A percentile compares a stretch with the other conserved stretches of the same genome.
These are phyloP conservation scores for Cercospora zeina DNA, from an alignment of 2,329 filamentous ascomycete genomes.

Conservation along the genomic window DNA sequence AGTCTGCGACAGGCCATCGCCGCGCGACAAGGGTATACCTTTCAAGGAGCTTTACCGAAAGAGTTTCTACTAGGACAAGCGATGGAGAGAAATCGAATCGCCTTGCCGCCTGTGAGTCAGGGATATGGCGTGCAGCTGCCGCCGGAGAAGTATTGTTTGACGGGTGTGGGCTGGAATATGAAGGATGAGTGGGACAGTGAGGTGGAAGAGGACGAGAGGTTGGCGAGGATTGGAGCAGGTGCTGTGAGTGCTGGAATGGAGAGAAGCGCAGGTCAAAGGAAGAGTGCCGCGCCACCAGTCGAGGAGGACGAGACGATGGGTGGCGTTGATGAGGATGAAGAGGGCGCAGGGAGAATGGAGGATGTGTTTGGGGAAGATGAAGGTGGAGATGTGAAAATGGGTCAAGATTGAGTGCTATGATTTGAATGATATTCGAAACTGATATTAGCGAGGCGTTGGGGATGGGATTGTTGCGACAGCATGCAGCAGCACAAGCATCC, in stretches of 20 bases:
- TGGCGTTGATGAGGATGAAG: constrained; percentile 48
- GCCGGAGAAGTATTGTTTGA: constrained; percentile 62
- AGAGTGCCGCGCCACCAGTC: neutral
- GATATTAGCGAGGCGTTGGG: constrained; percentile 18
- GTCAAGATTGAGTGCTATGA: constrained; percentile 34
- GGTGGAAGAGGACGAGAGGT: constrained; percentile 45
- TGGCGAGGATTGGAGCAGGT: constrained; percentile 51
- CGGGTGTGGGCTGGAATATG: constrained; percentile 58
- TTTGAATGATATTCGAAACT: neutral
- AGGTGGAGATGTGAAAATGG: constrained; percentile 39
- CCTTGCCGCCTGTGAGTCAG: constrained; percentile 59
- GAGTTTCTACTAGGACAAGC: constrained; percentile 78
- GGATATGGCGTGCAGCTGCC: constrained; percentile 61
- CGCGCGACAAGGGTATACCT: constrained; percentile 67
- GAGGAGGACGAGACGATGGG: constrained; percentile 39
- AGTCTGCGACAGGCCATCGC: constrained; percentile 73
- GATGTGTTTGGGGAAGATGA: constrained; percentile 45
- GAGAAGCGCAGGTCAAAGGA: constrained; percentile 32
- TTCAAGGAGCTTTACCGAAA: constrained; percentile 65
- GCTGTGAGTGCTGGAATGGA: constrained; percentile 40
- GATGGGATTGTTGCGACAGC: neutral
- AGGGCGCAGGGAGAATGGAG: constrained; percentile 44
- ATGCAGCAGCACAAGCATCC: neutral
- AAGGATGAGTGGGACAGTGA: constrained; percentile 61
- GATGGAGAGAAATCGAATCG: constrained; percentile 66